Evolutionary conservation across 164 flowering plant genomes (phyloP).

Genomic region (Chimonanthus praecox): DNA sequence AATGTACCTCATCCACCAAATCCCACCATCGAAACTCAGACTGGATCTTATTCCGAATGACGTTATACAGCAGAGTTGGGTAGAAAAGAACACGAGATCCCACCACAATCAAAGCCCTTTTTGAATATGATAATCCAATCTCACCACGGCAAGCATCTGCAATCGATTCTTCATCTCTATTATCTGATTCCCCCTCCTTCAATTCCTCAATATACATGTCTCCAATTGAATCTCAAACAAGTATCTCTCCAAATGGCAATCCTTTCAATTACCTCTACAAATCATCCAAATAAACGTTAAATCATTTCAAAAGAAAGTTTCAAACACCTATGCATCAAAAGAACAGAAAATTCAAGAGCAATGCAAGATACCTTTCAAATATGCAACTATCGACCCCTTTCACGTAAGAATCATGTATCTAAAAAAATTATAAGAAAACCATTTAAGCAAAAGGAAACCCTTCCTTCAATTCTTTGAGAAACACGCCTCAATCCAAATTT

Average conservation of each 20-base stretch:
- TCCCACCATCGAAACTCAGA: constrained; percentile 96
- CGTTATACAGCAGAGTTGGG: constrained; percentile 81
- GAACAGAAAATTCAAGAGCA: background rate
- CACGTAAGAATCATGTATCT: background rate
- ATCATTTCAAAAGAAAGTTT: background rate
- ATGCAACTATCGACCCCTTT: background rate
- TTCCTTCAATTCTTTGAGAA: constrained; percentile 56
- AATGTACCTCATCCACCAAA: constrained; percentile 65
- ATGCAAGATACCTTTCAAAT: background rate
- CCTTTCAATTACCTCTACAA: background rate
- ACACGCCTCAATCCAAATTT: constrained; percentile 35
- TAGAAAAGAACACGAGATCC: constrained; percentile 84
- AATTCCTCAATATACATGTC: constrained; percentile 70
- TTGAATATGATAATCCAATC: constrained; percentile 32
- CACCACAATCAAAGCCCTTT: constrained; percentile 60
- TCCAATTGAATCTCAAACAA: constrained; percentile 8
- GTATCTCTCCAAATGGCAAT: background rate
- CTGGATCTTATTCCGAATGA: constrained; percentile 76
- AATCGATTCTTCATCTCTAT: constrained; percentile 17
- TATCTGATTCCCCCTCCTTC: constrained; percentile 30
- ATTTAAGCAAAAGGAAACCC: background rate
- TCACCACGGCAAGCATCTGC: constrained; percentile 7
- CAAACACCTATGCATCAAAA: background rate
- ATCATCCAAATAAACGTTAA: background rate
- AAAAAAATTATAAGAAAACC: no score